Base-by-base conservation (phyloP, 305 asterid species). In the Petunia hybrid region DNA sequence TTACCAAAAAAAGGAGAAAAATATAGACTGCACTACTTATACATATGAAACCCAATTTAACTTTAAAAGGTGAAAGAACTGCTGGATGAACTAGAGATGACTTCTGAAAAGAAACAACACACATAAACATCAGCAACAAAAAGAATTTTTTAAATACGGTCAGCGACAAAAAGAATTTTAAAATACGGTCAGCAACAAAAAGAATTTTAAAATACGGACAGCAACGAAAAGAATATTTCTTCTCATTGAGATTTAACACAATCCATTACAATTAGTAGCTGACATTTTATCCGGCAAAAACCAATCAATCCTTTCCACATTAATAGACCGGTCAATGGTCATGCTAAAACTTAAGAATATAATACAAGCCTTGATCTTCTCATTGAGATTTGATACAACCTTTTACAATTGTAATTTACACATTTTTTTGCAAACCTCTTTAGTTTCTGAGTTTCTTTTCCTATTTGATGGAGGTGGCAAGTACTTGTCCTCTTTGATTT, bases 211-310 rank as follows among this genome's bases (percentile, higher is more conserved):
- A 22, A 22, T 22, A 22, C 31, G 31, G 31, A 22, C 40, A 0
- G n/a, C 56, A 42, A 67, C 3, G 0, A 67, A 42, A 42, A 3
- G 31, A 68, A 42, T 6, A 1, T 5, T 68, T 8, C 4, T 42
- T 68, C 39, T 42, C n/a, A 16, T 68, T 16, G 76, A 4, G 4
- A 46, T 68, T 68, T 31, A 36, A 35, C n/a, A 68, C 8, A 39
- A 14, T 1, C 56, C 39, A 41, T 68, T 42, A 42, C 48, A 68
- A 42, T 68, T 68, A 68, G 51, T 16, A 41, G 55, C 53, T 67
- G 35, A n/a, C 74, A 51, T 51, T 67, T 67, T 66, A 66, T 45
- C 53, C 8, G 74, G 74, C 38, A 67, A 67, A 67, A 41, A 67
- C 8, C 74, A 67, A 41, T 41, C 75, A 41, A 67, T 67, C 9